phyloP scores from a whole-genome alignment of 2,329 filamentous ascomycete species.

The Didymosphaeria variabile region DNA sequence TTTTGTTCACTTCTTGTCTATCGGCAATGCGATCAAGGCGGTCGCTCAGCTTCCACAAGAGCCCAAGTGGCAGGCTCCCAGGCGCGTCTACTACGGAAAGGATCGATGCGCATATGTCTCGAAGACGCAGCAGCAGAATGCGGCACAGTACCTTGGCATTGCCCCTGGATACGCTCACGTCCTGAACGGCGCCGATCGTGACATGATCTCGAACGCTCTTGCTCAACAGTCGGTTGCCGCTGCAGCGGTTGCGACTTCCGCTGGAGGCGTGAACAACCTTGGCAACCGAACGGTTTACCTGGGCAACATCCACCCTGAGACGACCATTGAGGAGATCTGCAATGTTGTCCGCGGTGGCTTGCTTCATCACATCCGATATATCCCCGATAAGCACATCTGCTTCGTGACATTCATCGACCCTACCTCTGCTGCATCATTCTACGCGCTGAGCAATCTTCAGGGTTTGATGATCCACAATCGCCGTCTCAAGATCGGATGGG shows the following conservation, averaged over 20 bases:
- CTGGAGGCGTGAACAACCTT: conserved; percentile 95
- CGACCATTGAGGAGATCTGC: conserved; percentile 98
- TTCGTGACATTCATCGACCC: conserved; percentile 99
- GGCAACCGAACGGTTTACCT: conserved; percentile 98
- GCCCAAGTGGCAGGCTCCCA: conserved; percentile 93
- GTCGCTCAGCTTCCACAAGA: conserved; percentile 96
- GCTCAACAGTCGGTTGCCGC: conserved; percentile 98
- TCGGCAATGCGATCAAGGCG: conserved; percentile 97
- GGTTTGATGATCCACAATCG: conserved; percentile 99
- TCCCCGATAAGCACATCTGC: conserved; percentile 99
- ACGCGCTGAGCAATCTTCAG: conserved; percentile 95
- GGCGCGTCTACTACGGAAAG: conserved; percentile 98
- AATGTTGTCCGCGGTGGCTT: conserved; percentile 96
- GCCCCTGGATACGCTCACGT: conserved; percentile 96
- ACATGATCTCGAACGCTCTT: conserved; percentile 94
- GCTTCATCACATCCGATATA: conserved; percentile 97
- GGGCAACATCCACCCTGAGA: conserved; percentile 98
- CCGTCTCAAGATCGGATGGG: conserved; percentile 97
- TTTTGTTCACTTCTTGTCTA: conserved; percentile 96
- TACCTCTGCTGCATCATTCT: conserved; percentile 96
- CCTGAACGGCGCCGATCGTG: conserved; percentile 92
- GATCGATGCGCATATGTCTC: conserved; percentile 98
- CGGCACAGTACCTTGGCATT: conserved; percentile 96
- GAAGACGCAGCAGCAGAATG: conserved; percentile 99
- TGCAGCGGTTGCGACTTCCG: conserved; percentile 93